Base-by-base conservation (phyloP, 2,329 filamentous ascomycete species). In the Eurotiales sp. region DNA sequence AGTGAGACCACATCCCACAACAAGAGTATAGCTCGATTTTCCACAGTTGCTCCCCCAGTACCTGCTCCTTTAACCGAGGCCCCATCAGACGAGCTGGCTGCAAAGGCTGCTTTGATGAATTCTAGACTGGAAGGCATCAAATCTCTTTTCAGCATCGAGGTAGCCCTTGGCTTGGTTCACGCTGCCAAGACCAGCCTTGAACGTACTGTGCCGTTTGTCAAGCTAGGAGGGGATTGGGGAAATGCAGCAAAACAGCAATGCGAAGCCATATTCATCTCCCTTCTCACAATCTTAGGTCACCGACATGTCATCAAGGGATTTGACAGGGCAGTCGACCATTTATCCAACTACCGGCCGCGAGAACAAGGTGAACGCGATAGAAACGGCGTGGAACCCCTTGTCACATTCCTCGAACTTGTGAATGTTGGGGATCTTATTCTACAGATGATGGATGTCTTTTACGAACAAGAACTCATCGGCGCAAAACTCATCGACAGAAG, bases 361-460 rank as follows among this genome's bases (percentile, higher is more conserved):
- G 87, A 95, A 46, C 70, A 72, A 55, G 64, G 63, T 0, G 88
- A 87, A 75, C 62, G 83, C 58, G 82, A 82, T 61, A 78, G 84
- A 57, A 76, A 81, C 10, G 88, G 88, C 1, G 91, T 96, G 7
- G 90, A 90, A 50, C 93, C 93, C 2, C 79, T 99, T 3, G 90
- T 96, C 41, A 96, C 89, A 0, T 99, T 99, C 63, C 83, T 99
- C 55, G 93, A 99, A 72, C 81, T 99, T 23, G 93, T 99, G 67
- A 99, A 99, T 65, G 92, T 99, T 1, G 93, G 93, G 53, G 93
- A 99, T 67, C 78, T 99, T 52, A 99, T 99, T 61, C 90, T 95
- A 54, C 93, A 99, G 69, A 99, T 99, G 93, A 84, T 99, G 53
- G 93, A 99, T 66, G 90, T 99, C 29, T 99, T 99, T 67, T 99